A percentile compares a stretch with the other conserved stretches of the same genome.
Conservation (phyloP, 2,329 filamentous ascomycete species). For the Nothopassalora personata region DNA sequence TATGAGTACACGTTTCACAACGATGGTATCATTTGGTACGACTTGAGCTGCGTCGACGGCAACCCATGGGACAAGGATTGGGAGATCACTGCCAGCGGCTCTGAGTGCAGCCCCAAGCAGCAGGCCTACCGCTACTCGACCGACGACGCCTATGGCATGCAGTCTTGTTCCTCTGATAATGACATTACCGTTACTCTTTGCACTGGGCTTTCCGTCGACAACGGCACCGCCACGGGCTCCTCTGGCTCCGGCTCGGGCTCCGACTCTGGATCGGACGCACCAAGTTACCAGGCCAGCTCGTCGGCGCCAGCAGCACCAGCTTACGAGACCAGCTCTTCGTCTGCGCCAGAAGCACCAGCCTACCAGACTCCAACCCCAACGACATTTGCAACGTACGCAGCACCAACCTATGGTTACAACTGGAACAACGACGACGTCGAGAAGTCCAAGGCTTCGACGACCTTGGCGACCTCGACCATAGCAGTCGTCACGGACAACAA, state of each 20-base stretch:
- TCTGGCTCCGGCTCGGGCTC: constrained; percentile 9
- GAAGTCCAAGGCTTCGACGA: constrained; percentile 14
- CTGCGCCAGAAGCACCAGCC: constrained; percentile 6
- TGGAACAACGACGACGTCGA: constrained; percentile 10
- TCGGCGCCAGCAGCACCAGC: constrained; percentile 1
- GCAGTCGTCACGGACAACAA: constrained; percentile 7
- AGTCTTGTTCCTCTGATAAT: constrained; percentile 30
- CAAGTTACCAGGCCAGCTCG: constrained; percentile 1
- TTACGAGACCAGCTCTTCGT: neutral
- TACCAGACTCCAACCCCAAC: constrained; percentile 4
- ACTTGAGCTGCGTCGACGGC: constrained; percentile 35
- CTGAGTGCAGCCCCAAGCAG: constrained; percentile 27
- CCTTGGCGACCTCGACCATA: constrained; percentile 18
- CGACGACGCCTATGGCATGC: constrained; percentile 37
- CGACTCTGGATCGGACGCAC: constrained; percentile 1
- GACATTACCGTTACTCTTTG: constrained; percentile 35
- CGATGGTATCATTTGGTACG: constrained; percentile 36
- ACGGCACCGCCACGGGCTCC: constrained; percentile 6
- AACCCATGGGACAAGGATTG: constrained; percentile 36
- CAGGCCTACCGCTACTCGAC: constrained; percentile 36
- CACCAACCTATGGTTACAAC: constrained; percentile 5
- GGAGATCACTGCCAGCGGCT: constrained; percentile 30
- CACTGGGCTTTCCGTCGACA: constrained; percentile 25
- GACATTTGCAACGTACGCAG: constrained; percentile 1
- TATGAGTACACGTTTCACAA: constrained; percentile 37